Percentiles rank a stretch among this genome's conserved stretches.
These are phyloP conservation scores for Penicillium polonicum DNA, from an alignment of 2,329 filamentous ascomycete species.

Conservation along the genomic window DNA sequence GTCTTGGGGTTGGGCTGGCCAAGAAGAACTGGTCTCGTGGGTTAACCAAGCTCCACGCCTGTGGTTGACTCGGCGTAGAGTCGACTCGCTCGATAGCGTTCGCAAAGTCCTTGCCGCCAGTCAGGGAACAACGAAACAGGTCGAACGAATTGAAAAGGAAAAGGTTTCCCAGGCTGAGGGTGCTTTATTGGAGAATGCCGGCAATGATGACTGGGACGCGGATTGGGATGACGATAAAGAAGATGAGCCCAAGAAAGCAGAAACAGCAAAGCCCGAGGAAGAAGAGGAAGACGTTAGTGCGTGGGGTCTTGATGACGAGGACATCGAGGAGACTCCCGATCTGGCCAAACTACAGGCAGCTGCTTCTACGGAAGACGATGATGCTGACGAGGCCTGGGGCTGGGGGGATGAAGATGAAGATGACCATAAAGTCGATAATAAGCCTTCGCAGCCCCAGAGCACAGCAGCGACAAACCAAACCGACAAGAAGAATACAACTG, in stretches of 20 bases:
- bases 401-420: slow-evolving; percentile 69
- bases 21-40: slow-evolving; percentile 71
- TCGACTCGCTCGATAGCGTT: slow-evolving; percentile 72
- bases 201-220: slow-evolving; percentile 67
- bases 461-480: slow-evolving; percentile 21
- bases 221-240: slow-evolving; percentile 74
- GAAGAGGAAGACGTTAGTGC: slow-evolving; percentile 50
- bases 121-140: slow-evolving; percentile 64
- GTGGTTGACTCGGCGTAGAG: slow-evolving; percentile 82
- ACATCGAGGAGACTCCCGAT: slow-evolving; percentile 33
- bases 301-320: slow-evolving; percentile 52
- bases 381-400: slow-evolving; percentile 70
- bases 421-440: slow-evolving; percentile 29
- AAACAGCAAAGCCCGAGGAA: slow-evolving; percentile 23
- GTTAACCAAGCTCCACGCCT: slow-evolving; percentile 73
- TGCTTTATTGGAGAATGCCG: slow-evolving; percentile 58
- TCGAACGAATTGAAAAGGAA: slow-evolving; percentile 83
- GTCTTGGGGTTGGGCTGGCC: slow-evolving; percentile 61
- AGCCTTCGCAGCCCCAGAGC: slow-evolving; percentile 19
- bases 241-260: slow-evolving; percentile 27
- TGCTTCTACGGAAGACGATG: slow-evolving; percentile 33
- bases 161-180: slow-evolving; percentile 69
- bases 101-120: slow-evolving; percentile 67
- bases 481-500: slow-evolving; percentile 19
- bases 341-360: slow-evolving; percentile 18